These are phyloP conservation scores for Melastoma malabathricum DNA, from an alignment of 345 rosid species.

Conservation along the genomic window DNA sequence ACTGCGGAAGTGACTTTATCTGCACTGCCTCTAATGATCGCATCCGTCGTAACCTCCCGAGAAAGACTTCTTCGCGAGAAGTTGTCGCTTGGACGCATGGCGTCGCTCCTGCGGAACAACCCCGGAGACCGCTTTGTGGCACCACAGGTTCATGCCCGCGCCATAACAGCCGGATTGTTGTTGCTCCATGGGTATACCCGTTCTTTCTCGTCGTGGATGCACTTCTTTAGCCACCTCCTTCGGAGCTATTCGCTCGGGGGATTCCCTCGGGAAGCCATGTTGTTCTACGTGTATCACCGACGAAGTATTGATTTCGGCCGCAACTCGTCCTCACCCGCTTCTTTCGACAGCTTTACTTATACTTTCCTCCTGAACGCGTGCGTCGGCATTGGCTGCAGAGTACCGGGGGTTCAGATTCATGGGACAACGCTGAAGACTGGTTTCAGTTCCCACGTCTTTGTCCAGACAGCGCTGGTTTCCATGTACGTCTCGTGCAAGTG, in stretches of 20 bases:
- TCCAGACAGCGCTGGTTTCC: conserved; percentile 48
- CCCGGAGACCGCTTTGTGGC: not conserved
- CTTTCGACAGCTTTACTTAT: conserved; percentile 20
- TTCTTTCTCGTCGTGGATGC: not conserved
- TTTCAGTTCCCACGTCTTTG: conserved; percentile 45
- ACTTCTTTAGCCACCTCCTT: conserved; percentile 12
- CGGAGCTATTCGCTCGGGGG: conserved; percentile 14
- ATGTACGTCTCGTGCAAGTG: conserved; percentile 26
- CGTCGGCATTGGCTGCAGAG: conserved; percentile 9
- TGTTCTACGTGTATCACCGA: conserved; percentile 6
- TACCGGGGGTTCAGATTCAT: conserved; percentile 47
- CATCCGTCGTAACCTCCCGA: too few relatives aligned
- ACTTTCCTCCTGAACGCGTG: conserved; percentile 15
- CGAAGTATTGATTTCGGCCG: conserved; percentile 1
- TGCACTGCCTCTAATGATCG: too few relatives aligned
- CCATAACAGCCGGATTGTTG: not conserved
- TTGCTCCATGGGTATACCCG: not conserved
- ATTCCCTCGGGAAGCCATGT: conserved; percentile 12
- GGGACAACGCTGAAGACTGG: conserved; percentile 47
- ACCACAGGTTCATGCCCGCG: not conserved
- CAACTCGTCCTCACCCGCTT: not conserved
- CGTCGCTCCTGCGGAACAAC: not conserved
- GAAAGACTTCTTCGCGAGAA: not conserved
- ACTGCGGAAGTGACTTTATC: too few relatives aligned
- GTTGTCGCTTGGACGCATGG: not conserved